These are phyloP conservation scores for Alternaria consortialis DNA, from an alignment of 2,329 filamentous ascomycete species.

Conservation along the genomic window DNA sequence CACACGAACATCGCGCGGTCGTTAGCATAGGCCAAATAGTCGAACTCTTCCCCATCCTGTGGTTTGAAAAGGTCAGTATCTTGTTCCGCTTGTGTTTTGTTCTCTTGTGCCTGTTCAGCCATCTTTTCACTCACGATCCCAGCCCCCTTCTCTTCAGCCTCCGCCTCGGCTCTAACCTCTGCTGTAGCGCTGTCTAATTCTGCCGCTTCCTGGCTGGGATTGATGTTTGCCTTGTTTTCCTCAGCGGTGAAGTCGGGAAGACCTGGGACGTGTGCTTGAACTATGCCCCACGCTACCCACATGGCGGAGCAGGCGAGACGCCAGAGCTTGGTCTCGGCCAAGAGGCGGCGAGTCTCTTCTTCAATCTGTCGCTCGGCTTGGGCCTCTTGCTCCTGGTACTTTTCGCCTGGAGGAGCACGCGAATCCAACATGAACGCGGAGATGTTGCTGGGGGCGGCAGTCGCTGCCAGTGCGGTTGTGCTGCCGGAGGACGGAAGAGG, in stretches of 20 bases:
- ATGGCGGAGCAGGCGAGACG: slow-evolving; percentile 84
- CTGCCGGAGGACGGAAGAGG: slow-evolving; percentile 45
- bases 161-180: slow-evolving; percentile 32
- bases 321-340: slow-evolving; percentile 86
- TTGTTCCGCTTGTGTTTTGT: slow-evolving; percentile 31
- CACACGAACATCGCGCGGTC: slow-evolving; percentile 93
- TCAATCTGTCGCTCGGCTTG: slow-evolving; percentile 68
- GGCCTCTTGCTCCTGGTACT: slow-evolving; percentile 57
- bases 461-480: slow-evolving; percentile 44
- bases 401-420: slow-evolving; percentile 47
- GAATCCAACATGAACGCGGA: slow-evolving; percentile 80
- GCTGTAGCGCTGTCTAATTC: slow-evolving; percentile 39
- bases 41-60: slow-evolving; percentile 76
- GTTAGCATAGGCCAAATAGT: slow-evolving; percentile 91
- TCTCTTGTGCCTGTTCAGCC: slow-evolving; percentile 32
- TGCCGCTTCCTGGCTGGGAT: slow-evolving; percentile 30
- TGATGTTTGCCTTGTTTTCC: slow-evolving; percentile 22
- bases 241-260: slow-evolving; percentile 63
- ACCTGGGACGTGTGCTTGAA: slow-evolving; percentile 87
- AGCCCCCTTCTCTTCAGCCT: slow-evolving; percentile 27
- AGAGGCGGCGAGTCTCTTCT: slow-evolving; percentile 71
- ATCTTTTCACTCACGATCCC: slow-evolving; percentile 40
- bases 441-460: slow-evolving; percentile 51
- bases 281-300: slow-evolving; percentile 96
- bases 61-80: slow-evolving; percentile 55